A percentile compares a stretch with the other conserved stretches of the same genome.
Conservation (phyloP, 495 filamentous ascomycete species). For the Trichocladium uniseriatum region DNA sequence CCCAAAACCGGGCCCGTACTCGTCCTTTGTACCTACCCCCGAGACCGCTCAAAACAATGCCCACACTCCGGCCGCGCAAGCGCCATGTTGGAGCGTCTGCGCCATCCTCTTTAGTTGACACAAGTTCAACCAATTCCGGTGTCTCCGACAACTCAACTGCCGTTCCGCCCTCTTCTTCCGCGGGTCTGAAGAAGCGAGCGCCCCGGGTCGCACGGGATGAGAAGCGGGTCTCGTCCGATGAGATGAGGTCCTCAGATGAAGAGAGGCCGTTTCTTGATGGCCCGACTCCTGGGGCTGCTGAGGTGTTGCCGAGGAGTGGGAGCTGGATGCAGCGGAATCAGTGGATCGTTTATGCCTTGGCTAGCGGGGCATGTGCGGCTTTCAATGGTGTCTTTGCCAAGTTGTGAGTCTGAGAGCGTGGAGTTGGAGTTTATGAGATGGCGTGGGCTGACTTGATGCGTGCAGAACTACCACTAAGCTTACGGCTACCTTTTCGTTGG, state of each 20-base stretch:
- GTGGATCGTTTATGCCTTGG: conserved; percentile 77
- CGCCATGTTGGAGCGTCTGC: neutral
- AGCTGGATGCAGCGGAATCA: conserved; percentile 34
- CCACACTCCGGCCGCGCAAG: conserved; percentile 7
- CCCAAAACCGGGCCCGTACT: neutral
- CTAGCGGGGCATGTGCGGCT: conserved; percentile 82
- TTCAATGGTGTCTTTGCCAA: conserved; percentile 96
- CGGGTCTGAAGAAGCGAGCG: neutral
- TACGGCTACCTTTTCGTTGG: conserved; percentile 58
- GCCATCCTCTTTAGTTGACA: neutral
- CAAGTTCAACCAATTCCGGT: neutral
- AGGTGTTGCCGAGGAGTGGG: neutral
- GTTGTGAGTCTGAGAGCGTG: conserved; percentile 48
- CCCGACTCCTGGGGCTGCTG: neutral
- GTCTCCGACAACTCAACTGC: neutral
- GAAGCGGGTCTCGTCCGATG: neutral
- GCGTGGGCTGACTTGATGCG: neutral
- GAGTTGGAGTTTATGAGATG: neutral
- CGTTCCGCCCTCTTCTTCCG: neutral
- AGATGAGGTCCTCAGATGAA: conserved; percentile 16
- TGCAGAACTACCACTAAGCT: conserved; percentile 74
- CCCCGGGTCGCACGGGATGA: neutral
- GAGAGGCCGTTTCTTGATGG: conserved; percentile 12
- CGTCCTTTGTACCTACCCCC: neutral
- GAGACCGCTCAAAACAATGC: neutral